phyloP scores from a whole-genome alignment of 2,329 filamentous ascomycete genomes.

The Aspergillus bombycis region DNA sequence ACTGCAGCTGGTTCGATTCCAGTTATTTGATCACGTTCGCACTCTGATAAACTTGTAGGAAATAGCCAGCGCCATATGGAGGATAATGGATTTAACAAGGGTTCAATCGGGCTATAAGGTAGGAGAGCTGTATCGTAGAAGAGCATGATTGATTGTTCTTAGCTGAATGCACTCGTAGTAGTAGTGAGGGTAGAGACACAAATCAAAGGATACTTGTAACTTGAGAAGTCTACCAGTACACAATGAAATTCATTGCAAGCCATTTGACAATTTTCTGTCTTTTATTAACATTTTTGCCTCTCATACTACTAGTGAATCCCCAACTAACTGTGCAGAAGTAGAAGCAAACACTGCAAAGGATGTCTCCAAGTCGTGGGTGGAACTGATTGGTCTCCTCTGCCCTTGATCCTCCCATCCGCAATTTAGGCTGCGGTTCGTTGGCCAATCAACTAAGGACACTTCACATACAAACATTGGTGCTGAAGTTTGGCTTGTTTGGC shows the following conservation, averaged over 20 bases:
- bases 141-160: neutral
- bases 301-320: neutral
- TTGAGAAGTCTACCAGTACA: neutral
- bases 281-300: neutral
- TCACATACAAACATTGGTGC: neutral
- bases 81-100: neutral
- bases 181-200: neutral
- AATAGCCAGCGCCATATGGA: neutral
- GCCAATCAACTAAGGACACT: neutral
- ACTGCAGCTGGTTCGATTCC: neutral
- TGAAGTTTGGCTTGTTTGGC: neutral
- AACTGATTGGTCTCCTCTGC: neutral
- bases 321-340: neutral
- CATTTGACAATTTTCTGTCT: neutral
- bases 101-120: neutral
- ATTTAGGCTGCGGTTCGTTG: neutral
- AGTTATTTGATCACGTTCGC: neutral
- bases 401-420: neutral
- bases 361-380: neutral
- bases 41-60: too few species aligned
- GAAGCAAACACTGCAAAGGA: neutral
- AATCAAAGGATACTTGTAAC: neutral
- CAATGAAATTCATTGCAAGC: neutral
- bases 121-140: neutral
- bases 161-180: too few species aligned